Percentiles rank a stretch among this genome's conserved stretches.
Evolutionary conservation across 2,329 filamentous ascomycete genomes (phyloP).

Genomic region (Shiraia bambusicola): DNA sequence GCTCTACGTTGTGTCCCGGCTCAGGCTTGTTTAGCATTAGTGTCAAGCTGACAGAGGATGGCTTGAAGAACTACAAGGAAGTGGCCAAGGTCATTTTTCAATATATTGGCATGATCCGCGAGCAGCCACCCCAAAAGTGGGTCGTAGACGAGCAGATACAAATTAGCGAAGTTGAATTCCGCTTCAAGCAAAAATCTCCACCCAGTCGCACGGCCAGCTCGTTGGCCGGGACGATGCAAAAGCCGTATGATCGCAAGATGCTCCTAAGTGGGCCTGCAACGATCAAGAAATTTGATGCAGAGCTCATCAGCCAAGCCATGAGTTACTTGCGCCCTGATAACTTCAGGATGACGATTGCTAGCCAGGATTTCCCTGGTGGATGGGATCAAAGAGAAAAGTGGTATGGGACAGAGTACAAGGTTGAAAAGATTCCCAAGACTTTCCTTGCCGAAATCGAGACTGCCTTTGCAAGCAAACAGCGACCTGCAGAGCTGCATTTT

Average conservation of each 20-base stretch:
- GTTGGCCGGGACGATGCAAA: constrained; percentile 87
- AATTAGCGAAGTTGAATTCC: constrained; percentile 90
- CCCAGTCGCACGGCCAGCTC: constrained; percentile 87
- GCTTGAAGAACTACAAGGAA: constrained; percentile 77
- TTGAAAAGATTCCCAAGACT: constrained; percentile 74
- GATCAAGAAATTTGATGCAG: constrained; percentile 76
- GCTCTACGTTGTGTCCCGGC: constrained; percentile 74
- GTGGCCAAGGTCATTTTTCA: constrained; percentile 84
- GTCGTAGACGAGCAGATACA: constrained; percentile 90
- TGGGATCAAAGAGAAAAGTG: constrained; percentile 92
- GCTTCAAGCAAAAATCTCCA: constrained; percentile 88
- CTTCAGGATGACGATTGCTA: constrained; percentile 80
- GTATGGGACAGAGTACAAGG: constrained; percentile 94
- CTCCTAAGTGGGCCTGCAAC: constrained; percentile 78
- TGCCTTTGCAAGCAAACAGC: constrained; percentile 61
- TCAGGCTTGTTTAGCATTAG: constrained; percentile 78
- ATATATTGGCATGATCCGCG: constrained; percentile 83
- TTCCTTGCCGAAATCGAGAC: constrained; percentile 70
- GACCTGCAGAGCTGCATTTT: constrained; percentile 74
- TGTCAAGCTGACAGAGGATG: constrained; percentile 80
- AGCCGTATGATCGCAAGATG: constrained; percentile 81
- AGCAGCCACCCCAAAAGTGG: constrained; percentile 83
- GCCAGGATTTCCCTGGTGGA: constrained; percentile 76
- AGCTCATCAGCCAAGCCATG: constrained; percentile 73
- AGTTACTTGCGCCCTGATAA: constrained; percentile 81